A percentile compares a stretch with the other conserved stretches of the same genome.
These are phyloP conservation scores for Gossypium anomalum DNA, from an alignment of 345 rosid species.

Conservation along the genomic window DNA sequence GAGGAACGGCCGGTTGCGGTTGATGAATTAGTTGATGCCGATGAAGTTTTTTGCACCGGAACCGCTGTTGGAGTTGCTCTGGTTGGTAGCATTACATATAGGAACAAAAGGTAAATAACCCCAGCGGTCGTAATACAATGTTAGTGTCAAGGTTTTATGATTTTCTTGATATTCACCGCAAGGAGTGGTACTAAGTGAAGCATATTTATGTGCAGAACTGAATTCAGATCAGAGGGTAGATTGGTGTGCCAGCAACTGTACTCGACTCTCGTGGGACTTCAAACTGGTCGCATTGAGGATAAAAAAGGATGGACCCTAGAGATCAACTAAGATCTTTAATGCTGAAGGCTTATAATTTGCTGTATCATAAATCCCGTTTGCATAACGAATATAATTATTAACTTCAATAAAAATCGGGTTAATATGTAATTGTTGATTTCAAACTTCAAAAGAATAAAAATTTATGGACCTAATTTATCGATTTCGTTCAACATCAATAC, in stretches of 20 bases:
- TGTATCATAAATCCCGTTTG: background rate
- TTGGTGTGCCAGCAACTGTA: slow-evolving; percentile 48
- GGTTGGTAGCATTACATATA: slow-evolving; percentile 57
- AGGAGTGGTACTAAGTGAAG: background rate
- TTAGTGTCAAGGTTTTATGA: too few species aligned
- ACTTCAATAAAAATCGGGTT: too few species aligned
- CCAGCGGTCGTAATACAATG: too few species aligned
- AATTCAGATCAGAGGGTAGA: slow-evolving; percentile 42
- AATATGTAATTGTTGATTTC: too few species aligned
- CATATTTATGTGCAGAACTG: slow-evolving; percentile 38
- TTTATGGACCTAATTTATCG: too few species aligned
- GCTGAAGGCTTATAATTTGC: background rate
- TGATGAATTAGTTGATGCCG: slow-evolving; percentile 56
- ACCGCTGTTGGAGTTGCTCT: slow-evolving; percentile 68
- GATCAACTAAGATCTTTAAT: slow-evolving; percentile 22
- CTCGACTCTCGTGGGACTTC: slow-evolving; percentile 60
- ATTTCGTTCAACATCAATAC: too few species aligned
- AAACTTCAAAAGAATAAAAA: too few species aligned
- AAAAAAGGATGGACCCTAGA: slow-evolving; percentile 61
- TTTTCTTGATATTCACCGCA: too few species aligned
- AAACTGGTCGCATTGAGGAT: slow-evolving; percentile 64
- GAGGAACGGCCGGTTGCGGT: slow-evolving; percentile 53
- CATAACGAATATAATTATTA: too few species aligned
- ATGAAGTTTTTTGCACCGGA: slow-evolving; percentile 82
- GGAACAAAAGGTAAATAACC: slow-evolving; percentile 41